A percentile compares a stretch with the other conserved stretches of the same genome.
These are phyloP conservation scores for Aspergillus japonicus DNA, from an alignment of 2,329 filamentous ascomycete genomes.

Conservation along the genomic window DNA sequence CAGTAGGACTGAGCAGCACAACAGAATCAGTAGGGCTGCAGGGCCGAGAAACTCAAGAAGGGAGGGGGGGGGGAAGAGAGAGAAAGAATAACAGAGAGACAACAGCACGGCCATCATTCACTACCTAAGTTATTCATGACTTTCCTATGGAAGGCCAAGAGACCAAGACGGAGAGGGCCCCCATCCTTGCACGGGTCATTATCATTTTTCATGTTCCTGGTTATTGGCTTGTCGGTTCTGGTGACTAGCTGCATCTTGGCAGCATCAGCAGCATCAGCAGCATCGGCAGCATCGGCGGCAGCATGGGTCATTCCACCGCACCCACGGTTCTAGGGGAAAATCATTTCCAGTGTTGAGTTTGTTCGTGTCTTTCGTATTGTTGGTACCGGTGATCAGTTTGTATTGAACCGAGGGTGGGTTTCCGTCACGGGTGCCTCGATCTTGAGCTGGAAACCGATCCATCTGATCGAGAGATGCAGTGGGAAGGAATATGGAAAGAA, in stretches of 20 bases:
- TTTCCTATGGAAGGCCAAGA: not conserved
- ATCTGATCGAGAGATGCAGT: too few relatives aligned
- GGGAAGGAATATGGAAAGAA: too few relatives aligned
- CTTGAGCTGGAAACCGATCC: too few relatives aligned
- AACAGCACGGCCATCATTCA: not conserved
- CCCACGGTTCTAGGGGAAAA: not conserved
- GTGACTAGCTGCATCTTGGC: not conserved
- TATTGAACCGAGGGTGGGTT: too few relatives aligned
- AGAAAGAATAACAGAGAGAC: not conserved
- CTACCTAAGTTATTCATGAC: not conserved
- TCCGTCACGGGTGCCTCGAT: too few relatives aligned
- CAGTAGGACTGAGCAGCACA: not conserved
- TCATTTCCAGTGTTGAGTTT: too few relatives aligned
- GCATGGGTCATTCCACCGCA: not conserved
- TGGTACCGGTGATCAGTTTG: too few relatives aligned
- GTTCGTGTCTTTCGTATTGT: too few relatives aligned
- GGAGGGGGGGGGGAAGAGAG: not conserved
- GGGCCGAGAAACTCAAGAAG: conserved; percentile 22
- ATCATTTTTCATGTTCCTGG: not conserved
- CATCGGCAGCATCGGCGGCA: not conserved
- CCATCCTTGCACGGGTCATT: not conserved
- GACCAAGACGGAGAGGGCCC: too few relatives aligned
- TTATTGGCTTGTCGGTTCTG: not conserved
- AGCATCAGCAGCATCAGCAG: not conserved
- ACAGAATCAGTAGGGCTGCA: conserved; percentile 22